phyloP scores from a whole-genome alignment of 495 filamentous ascomycete genomes.

The Darksidea phi region DNA sequence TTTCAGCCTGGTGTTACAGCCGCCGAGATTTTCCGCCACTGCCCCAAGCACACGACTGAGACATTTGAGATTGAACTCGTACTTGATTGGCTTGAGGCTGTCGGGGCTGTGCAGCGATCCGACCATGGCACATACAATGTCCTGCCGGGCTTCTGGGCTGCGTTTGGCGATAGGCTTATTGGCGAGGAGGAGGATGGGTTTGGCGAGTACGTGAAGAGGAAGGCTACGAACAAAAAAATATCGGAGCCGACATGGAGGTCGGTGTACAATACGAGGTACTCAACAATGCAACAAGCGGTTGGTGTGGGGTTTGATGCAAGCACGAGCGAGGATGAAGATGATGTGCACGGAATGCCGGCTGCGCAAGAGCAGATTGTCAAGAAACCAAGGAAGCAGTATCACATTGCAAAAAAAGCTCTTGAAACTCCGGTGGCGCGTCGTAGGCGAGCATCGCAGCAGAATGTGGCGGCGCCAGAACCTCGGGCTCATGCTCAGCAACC shows the following conservation, averaged over 20 bases:
- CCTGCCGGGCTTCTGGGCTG: constrained; percentile 17
- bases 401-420: too few relatives aligned
- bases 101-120: background rate
- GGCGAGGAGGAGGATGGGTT: constrained; percentile 19
- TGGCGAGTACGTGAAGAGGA: constrained; percentile 23
- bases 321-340: too few relatives aligned
- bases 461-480: too few relatives aligned
- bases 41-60: constrained; percentile 5
- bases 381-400: too few relatives aligned
- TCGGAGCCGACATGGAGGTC: background rate
- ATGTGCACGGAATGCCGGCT: too few relatives aligned
- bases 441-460: too few relatives aligned
- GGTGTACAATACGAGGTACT: background rate
- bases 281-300: background rate
- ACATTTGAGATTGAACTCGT: constrained; percentile 27
- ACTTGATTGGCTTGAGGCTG: constrained; percentile 20
- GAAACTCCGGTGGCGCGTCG: too few relatives aligned
- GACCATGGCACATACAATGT: background rate
- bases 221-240: background rate
- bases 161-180: constrained; percentile 24
- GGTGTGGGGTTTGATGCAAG: too few relatives aligned
- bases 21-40: constrained; percentile 8
- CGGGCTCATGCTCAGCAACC: background rate
- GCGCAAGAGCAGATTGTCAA: too few relatives aligned
- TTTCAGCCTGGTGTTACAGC: constrained; percentile 16